Conservation (phyloP, 345 rosid genomes). For the Triadica sebifera region DNA sequence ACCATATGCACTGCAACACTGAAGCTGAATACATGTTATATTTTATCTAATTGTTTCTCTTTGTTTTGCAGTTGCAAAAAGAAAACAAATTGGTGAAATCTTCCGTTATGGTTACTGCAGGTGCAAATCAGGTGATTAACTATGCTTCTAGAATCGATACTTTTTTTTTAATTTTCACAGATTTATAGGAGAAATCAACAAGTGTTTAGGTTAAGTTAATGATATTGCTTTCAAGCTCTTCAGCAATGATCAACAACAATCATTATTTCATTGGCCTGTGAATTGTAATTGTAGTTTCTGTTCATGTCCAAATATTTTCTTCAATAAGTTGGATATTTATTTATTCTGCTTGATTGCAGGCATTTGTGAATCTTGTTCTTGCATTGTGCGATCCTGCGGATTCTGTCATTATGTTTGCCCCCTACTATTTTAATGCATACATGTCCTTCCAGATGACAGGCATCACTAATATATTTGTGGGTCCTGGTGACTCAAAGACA, state of each 20-base stretch:
- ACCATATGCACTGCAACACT: too few relatives aligned
- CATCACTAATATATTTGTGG: slow-evolving; percentile 75
- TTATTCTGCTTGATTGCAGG: slow-evolving; percentile 46
- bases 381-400: slow-evolving; percentile 86
- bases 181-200: not conserved
- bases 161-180: slow-evolving; percentile 6
- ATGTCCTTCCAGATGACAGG: slow-evolving; percentile 99
- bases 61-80: slow-evolving; percentile 48
- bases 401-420: slow-evolving; percentile 90
- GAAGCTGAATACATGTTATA: not conserved
- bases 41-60: slow-evolving; percentile 5
- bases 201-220: not conserved
- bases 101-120: slow-evolving; percentile 90
- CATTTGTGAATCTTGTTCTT: slow-evolving; percentile 87
- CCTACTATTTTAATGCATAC: slow-evolving; percentile 95
- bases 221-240: not conserved
- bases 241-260: not conserved
- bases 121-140: slow-evolving; percentile 85
- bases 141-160: not conserved
- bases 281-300: not conserved
- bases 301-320: not conserved
- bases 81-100: slow-evolving; percentile 79
- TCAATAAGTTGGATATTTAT: slow-evolving; percentile 6
- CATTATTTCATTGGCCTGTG: too few relatives aligned
- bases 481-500: slow-evolving; percentile 65